Conservation (phyloP, 495 filamentous ascomycete genomes). For the Bombardia bombarda region DNA sequence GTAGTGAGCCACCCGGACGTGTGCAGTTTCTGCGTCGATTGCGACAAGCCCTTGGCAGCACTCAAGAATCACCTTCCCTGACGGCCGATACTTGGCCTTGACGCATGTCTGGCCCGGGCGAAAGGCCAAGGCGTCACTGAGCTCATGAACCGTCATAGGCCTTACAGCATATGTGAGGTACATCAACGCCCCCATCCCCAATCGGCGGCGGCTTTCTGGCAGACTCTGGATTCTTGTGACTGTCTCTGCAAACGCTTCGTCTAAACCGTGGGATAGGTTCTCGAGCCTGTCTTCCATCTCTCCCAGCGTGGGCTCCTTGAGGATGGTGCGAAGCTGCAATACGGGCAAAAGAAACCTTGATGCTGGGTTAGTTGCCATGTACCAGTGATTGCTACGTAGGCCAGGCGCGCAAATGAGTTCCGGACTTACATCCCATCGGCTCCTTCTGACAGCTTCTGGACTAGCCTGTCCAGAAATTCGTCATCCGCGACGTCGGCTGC, state of each 20-base stretch:
- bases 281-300: too few species aligned
- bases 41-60: neutral
- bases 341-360: too few species aligned
- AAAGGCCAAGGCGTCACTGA: neutral
- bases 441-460: neutral
- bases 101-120: neutral
- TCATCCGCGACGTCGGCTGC: neutral
- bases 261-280: too few species aligned
- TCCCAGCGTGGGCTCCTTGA: too few species aligned
- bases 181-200: neutral
- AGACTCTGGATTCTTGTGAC: neutral
- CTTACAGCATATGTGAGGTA: neutral
- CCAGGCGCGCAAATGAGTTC: too few species aligned
- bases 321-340: too few species aligned
- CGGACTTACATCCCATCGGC: neutral
- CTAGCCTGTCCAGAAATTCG: neutral
- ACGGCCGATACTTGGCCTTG: neutral
- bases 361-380: too few species aligned
- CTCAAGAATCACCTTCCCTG: neutral
- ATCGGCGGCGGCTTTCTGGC: neutral
- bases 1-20: neutral
- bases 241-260: too few species aligned
- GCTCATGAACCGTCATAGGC: neutral
- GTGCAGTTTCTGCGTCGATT: neutral
- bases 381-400: too few species aligned